These are phyloP conservation scores for Austroboletus sp. DNA, from an alignment of 1,284 basidiomycete genomes.

Conservation along the genomic window DNA sequence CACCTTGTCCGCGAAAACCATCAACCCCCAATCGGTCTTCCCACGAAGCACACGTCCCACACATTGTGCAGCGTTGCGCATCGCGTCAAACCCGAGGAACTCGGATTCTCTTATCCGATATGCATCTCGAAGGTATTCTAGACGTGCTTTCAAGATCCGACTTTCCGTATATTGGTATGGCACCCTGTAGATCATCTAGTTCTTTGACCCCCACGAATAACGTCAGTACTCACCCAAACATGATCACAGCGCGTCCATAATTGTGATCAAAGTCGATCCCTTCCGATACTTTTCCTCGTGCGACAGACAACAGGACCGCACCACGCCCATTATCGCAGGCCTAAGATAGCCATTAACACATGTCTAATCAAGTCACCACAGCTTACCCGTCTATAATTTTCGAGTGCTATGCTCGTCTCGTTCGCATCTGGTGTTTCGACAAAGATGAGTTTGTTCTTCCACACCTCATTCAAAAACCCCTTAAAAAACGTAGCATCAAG, in stretches of 20 bases:
- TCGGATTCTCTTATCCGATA: conserved; percentile 98
- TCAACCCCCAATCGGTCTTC: conserved; percentile 98
- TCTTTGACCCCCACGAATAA: conserved; percentile 18
- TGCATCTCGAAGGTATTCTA: conserved; percentile 97
- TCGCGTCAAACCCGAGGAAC: conserved; percentile 97
- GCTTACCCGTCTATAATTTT: conserved; percentile 89
- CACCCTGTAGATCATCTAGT: conserved; percentile 49
- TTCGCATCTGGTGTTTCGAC: conserved; percentile 99
- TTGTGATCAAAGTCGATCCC: conserved; percentile 99
- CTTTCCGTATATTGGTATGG: conserved; percentile 99
- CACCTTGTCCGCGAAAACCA: conserved; percentile 99
- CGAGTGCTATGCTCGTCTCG: conserved; percentile 95
- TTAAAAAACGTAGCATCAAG: conserved; percentile 31
- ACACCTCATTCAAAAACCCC: conserved; percentile 98
- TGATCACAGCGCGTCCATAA: conserved; percentile 97
- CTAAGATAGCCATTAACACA: conserved; percentile 36
- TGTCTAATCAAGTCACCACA: not conserved
- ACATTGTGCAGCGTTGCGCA: conserved; percentile 98
- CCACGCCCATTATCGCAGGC: conserved; percentile 98
- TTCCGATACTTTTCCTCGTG: conserved; percentile 98
- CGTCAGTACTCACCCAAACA: conserved; percentile 76
- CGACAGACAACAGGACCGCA: conserved; percentile 93
- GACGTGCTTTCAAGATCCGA: conserved; percentile 91
- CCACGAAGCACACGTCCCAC: conserved; percentile 95
- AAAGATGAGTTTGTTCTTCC: conserved; percentile 99